Conservation (phyloP, 345 rosid species). For the Euphorbia lathyris region DNA sequence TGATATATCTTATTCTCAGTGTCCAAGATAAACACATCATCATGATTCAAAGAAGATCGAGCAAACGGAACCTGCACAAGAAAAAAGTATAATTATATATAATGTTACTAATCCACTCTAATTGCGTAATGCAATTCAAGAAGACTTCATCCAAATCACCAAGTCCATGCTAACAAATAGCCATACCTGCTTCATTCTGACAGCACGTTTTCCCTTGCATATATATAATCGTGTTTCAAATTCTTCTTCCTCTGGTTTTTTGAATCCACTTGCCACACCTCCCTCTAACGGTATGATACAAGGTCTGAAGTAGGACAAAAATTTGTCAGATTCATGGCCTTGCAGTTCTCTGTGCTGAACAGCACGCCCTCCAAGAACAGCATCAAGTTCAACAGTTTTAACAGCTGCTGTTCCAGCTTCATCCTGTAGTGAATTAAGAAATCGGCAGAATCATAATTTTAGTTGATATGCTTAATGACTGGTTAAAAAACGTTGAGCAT, state of each 20-base stretch:
- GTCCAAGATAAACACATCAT: constrained; percentile 95
- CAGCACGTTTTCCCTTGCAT: constrained; percentile 85
- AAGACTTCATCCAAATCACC: not conserved
- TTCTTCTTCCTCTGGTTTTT: constrained; percentile 69
- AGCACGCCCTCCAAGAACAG: constrained; percentile 95
- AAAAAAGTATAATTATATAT: constrained; percentile 25
- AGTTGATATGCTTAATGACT: constrained; percentile 8
- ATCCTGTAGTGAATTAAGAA: constrained; percentile 49
- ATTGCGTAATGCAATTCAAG: constrained; percentile 14
- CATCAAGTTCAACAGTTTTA: constrained; percentile 96
- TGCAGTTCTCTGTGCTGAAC: constrained; percentile 97
- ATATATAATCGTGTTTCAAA: constrained; percentile 86
- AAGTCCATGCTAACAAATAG: constrained; percentile 4
- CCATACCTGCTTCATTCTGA: constrained; percentile 91
- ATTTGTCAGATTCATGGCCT: constrained; percentile 96
- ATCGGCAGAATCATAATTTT: constrained; percentile 17
- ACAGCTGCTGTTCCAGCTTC: constrained; percentile 99
- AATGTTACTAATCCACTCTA: constrained; percentile 14
- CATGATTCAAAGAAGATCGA: constrained; percentile 92
- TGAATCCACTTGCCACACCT: constrained; percentile 96
- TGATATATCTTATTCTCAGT: constrained; percentile 81
- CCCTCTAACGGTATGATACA: constrained; percentile 96
- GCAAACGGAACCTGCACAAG: constrained; percentile 83
- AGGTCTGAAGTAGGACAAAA: constrained; percentile 95
- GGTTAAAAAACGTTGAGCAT: constrained; percentile 6